phyloP scores from a whole-genome alignment of 2,329 filamentous ascomycete genomes.

The Cladosporium velox region DNA sequence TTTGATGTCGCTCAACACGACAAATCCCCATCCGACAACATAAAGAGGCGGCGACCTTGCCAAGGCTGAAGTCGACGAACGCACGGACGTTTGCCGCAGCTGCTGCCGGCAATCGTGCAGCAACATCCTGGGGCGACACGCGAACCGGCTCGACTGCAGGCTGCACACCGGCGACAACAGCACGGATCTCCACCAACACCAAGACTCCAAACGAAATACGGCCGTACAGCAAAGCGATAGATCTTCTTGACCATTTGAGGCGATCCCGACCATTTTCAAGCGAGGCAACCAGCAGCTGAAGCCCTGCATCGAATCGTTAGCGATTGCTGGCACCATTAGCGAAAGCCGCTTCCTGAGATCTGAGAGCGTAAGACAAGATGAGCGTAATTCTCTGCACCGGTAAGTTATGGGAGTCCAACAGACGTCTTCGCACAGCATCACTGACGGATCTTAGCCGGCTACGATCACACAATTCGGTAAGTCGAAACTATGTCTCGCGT shows the following conservation, averaged over 20 bases:
- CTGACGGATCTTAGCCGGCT: slow-evolving; percentile 54
- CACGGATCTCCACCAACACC: not conserved
- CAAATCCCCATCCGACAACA: too few relatives aligned
- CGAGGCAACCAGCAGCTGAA: not conserved
- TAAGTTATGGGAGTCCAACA: slow-evolving; percentile 42
- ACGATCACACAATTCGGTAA: slow-evolving; percentile 75
- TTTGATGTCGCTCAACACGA: not conserved
- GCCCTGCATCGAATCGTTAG: not conserved
- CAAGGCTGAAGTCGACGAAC: slow-evolving; percentile 13
- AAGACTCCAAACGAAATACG: not conserved
- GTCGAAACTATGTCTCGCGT: slow-evolving; percentile 24
- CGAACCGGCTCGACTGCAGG: slow-evolving; percentile 11
- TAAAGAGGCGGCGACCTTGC: not conserved
- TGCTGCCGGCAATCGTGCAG: slow-evolving; percentile 14
- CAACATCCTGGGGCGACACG: slow-evolving; percentile 16
- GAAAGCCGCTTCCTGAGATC: slow-evolving; percentile 9
- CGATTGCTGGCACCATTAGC: slow-evolving; percentile 6
- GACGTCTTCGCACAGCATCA: slow-evolving; percentile 25
- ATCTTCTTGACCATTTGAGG: not conserved
- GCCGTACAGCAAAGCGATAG: not conserved
- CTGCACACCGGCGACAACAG: not conserved
- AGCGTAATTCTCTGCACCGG: slow-evolving; percentile 69
- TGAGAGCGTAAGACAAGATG: slow-evolving; percentile 45
- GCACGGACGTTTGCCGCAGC: slow-evolving; percentile 9
- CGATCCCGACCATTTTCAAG: not conserved